Evolutionary conservation across 345 rosid species (phyloP).

Genomic region (Ceriops decandra): DNA sequence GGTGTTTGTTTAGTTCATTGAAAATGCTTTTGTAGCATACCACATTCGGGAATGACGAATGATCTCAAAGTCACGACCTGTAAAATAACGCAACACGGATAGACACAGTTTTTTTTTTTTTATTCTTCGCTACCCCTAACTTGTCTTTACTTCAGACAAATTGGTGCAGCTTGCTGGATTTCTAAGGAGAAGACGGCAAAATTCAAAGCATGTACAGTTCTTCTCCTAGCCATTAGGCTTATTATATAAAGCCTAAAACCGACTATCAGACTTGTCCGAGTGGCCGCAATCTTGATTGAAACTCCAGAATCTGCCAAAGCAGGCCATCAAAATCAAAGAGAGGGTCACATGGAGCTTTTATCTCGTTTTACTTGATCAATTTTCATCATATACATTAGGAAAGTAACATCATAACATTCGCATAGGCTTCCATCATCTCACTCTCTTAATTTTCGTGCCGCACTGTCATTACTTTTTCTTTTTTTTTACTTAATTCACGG

Average conservation of each 20-base stretch:
- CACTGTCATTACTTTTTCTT: neutral
- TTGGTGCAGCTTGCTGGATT: no score
- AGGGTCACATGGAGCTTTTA: neutral
- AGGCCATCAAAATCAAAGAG: neutral
- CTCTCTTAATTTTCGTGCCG: no score
- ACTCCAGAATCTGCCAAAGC: neutral
- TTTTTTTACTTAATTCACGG: neutral
- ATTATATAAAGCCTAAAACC: neutral
- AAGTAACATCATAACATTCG: neutral
- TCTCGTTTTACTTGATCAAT: neutral
- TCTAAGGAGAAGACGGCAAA: no score
- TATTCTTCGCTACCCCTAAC: no score
- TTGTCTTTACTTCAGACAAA: no score
- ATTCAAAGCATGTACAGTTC: neutral
- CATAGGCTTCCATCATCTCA: neutral
- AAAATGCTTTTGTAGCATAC: no score
- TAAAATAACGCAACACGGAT: no score
- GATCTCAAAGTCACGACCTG: no score
- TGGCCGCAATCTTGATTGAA: neutral
- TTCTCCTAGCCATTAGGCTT: neutral
- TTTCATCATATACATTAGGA: neutral
- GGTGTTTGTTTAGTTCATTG: no score
- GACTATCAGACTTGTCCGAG: neutral
- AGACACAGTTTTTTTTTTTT: no score
- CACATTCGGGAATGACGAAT: no score